A percentile compares a stretch with the other conserved stretches of the same genome.
Evolutionary conservation across 2,329 filamentous ascomycete genomes (phyloP).

Genomic region (Ceratocystis lukuohia): DNA sequence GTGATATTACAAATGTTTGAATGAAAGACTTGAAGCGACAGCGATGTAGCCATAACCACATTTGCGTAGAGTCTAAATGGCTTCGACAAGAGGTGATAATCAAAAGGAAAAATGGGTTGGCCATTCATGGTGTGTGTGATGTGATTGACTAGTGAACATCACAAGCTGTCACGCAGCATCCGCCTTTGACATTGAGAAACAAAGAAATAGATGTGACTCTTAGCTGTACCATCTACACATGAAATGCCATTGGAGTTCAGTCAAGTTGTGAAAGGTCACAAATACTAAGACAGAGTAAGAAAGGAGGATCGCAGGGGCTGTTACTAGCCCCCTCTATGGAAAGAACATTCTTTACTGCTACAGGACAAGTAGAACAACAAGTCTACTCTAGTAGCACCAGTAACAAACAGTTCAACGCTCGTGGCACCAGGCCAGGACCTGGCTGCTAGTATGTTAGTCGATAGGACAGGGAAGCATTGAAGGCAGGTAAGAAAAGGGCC

Average conservation of each 20-base stretch:
- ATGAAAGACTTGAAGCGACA: neutral
- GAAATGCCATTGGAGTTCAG: too few relatives aligned
- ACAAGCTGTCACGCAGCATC: neutral
- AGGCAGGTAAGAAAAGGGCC: neutral
- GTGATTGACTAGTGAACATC: neutral
- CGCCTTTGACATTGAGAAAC: neutral
- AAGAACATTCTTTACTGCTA: neutral
- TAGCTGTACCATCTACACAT: too few relatives aligned
- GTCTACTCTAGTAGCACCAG: too few relatives aligned
- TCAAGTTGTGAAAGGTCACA: conserved; percentile 5
- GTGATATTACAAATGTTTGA: neutral
- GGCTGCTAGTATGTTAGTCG: neutral
- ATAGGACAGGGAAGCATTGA: conserved; percentile 9
- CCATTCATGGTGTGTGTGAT: neutral
- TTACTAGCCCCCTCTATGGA: neutral
- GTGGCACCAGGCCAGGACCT: neutral
- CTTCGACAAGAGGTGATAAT: too few relatives aligned
- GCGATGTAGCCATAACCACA: too few relatives aligned
- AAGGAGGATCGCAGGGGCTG: neutral
- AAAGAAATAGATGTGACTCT: neutral
- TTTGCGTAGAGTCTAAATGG: too few relatives aligned
- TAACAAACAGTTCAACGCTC: neutral
- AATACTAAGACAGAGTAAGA: conserved; percentile 11
- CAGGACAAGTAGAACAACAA: neutral
- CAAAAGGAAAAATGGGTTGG: too few relatives aligned